Evolutionary conservation across 352 stramenopile species (phyloP), one percentile per base, ranked within the genome.

Genomic region (Phytophthora ramorum): DNA sequence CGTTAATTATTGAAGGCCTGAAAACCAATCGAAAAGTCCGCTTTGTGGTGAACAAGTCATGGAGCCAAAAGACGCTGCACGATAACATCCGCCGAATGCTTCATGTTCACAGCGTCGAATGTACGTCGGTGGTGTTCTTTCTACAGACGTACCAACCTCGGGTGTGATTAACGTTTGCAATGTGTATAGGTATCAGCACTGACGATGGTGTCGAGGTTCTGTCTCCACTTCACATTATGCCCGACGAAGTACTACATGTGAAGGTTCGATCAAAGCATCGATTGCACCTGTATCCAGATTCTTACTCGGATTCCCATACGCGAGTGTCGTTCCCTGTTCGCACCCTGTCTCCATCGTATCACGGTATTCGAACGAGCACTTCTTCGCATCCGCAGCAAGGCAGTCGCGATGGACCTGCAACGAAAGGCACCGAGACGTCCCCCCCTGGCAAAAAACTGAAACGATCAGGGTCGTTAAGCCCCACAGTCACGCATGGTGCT

Each of bases 1-100:
- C 82, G 0, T 73, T 94, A 20, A 56, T 92, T 19, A 54, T 92
- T 4, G 86, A 94, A 54, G 86, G 83, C 2, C 60, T 92, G 38
- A 91, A 87, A 68, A 63, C 24, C 1, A 73, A 24, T 17, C 58
- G 79, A 43, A 91, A 84, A 62, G 75, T 92, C 19, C 84, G 86
- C 2, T 92, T 95, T 24, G 85, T 92, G 7, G 73, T 87, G n/a
- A 88, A 92, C 63, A 89, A 85, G 57, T 72, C 75, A 46, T 92
- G 81, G 81, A 88, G 61, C 9, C 66, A 76, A 35, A 86, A 83
- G 38, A 63, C 54, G 6, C 57, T 92, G 38, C 73, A 74, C 57
- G 86, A 92, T 30, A 89, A 82, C 24, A 81, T 92, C 20, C 67
- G 79, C n/a, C 75, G 81, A 28, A 93, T 89, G 81, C 70, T 94